Conservation (phyloP, 2,329 filamentous ascomycete species). For the Colletotrichum spaethianum region DNA sequence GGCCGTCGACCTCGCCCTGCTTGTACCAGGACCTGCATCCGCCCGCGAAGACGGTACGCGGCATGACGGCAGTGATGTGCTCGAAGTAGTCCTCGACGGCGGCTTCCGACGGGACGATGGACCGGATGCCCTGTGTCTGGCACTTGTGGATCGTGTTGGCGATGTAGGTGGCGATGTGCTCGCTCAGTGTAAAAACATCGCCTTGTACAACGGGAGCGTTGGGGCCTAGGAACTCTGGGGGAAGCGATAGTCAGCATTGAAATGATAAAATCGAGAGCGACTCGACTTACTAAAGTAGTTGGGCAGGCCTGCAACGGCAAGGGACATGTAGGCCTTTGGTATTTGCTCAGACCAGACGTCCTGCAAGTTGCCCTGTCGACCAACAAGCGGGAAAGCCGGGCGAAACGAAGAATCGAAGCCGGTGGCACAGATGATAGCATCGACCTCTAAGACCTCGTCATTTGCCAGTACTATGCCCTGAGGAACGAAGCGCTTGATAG, state of each 20-base stretch:
- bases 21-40: conserved; percentile 68
- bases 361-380: conserved; percentile 65
- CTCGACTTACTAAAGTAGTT: conserved; percentile 67
- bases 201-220: conserved; percentile 66
- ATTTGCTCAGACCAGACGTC: conserved; percentile 60
- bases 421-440: conserved; percentile 71
- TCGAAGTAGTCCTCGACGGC: conserved; percentile 66
- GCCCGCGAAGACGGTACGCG: conserved; percentile 65
- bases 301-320: conserved; percentile 65
- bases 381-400: conserved; percentile 65
- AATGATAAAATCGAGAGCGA: not conserved
- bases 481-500: conserved; percentile 61
- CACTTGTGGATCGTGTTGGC: conserved; percentile 63
- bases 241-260: conserved; percentile 2
- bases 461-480: conserved; percentile 64
- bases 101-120: conserved; percentile 59
- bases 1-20: conserved; percentile 57
- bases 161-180: conserved; percentile 68
- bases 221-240: conserved; percentile 65
- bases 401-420: conserved; percentile 69
- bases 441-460: conserved; percentile 65
- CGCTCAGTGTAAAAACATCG: conserved; percentile 64
- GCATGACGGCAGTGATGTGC: conserved; percentile 66
- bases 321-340: conserved; percentile 68
- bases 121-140: conserved; percentile 64